phyloP scores from a whole-genome alignment of 441 rosid species.

The Jatropha podagrica region DNA sequence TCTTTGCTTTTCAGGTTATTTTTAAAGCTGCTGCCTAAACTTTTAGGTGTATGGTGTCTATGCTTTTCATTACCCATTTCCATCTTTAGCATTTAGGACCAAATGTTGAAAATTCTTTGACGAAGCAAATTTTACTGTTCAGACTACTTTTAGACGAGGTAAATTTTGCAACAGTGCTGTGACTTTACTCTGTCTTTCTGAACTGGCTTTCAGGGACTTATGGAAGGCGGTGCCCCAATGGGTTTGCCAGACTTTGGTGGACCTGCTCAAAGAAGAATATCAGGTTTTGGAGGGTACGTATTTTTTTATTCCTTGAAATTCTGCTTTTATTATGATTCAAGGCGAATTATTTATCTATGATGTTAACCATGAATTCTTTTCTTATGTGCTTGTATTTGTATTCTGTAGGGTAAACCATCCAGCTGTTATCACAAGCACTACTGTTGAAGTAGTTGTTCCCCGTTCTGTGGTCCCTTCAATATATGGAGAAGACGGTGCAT shows the following conservation, averaged over 20 bases:
- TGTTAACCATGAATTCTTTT: neutral
- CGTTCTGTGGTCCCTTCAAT: conserved; percentile 60
- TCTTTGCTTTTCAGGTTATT: conserved; percentile 2
- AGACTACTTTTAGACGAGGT: neutral
- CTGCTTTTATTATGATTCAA: neutral
- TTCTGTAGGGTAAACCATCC: conserved; percentile 48
- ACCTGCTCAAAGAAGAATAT: conserved; percentile 50
- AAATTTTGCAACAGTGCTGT: conserved; percentile 2
- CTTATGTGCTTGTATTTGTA: neutral
- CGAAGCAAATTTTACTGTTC: neutral
- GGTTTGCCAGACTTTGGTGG: conserved; percentile 57
- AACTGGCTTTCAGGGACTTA: conserved; percentile 43
- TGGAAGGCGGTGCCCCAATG: conserved; percentile 42
- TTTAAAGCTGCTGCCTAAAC: neutral
- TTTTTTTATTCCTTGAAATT: neutral
- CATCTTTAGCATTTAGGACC: neutral
- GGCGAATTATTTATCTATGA: neutral
- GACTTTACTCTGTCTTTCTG: conserved; percentile 19
- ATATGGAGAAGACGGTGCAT: conserved; percentile 75
- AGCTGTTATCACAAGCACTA: conserved; percentile 65
- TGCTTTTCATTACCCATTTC: neutral
- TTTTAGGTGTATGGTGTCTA: neutral
- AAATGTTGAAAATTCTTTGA: neutral
- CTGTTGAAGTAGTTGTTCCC: conserved; percentile 79
- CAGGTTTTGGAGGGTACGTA: conserved; percentile 59